Evolutionary conservation across 2,329 filamentous ascomycete genomes (phyloP), one percentile per base, ranked within the genome.

Genomic region (Amesomyces nigricolor): DNA sequence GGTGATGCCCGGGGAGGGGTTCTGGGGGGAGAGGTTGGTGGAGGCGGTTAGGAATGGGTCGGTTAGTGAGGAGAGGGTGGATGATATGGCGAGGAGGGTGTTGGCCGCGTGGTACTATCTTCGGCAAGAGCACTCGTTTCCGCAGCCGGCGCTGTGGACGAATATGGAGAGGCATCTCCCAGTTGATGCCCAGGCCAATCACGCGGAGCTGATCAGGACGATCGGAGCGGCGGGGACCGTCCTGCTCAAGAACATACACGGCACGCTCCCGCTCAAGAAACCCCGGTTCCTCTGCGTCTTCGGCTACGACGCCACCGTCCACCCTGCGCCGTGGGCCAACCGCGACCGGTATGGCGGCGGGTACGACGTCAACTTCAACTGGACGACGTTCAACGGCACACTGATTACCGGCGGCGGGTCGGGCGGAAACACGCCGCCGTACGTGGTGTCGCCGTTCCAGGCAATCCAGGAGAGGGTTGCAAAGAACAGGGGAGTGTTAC

Each of bases 1-100:
- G 80, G 80, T 83, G 3, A 86, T 86, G 82, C 82, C 82, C 0
- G 71, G 72, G n/a, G 70, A 66, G 3, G 77, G 76, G 0, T 75
- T 82, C 2, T 80, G 76, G 70, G 89, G 88, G 0, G 63, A 71
- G 7, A 91, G 91, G 66, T 70, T 95, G 55, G 87, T 86, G 0
- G 74, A 87, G 55, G 87, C 87, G 0, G 82, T 95, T n/a, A 72
- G 81, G 30, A 94, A 94, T 63, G 88, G 89, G 4, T 88, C 86
- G 0, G 74, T 95, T 8, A 80, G 81, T 0, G 81, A 86, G 61
- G 83, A 78, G 66, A 79, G 89, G 26, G 66, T 95, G 1, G 85
- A 88, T 53, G 89, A 95, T 68, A 92, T 92, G 83, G 87, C 81
- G 0, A 86, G 85, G 9, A 83, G 90, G 59, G 75, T 82, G 44